Base-by-base conservation (phyloP, 2,329 filamentous ascomycete genomes). In the Botryotinia narcissicola region DNA sequence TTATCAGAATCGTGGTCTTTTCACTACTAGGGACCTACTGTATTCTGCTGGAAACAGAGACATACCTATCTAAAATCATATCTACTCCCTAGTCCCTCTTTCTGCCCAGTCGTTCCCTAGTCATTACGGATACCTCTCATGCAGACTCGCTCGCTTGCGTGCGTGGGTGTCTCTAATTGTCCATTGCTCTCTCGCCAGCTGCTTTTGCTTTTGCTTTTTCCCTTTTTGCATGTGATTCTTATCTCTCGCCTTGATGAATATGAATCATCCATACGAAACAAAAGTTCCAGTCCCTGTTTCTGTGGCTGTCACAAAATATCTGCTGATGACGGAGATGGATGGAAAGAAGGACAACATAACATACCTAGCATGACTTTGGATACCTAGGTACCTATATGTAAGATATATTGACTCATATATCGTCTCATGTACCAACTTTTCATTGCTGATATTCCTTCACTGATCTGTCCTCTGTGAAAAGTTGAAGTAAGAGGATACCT, bases 141-240 rank as follows among this genome's bases (percentile, higher is more conserved):
- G 42, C 18, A 66, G 48, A 54, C 48, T 54, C 48, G 48, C 48
- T 54, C 48, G 48, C 48, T 54, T n/a, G 48, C 18, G 4, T 42
- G 60, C 32, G 37, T 62, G 25, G 48, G 35, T 62, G 60, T 25
- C 12, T 62, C 35, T 14, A 40, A 18, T 42, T 61, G 32, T 35
- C 35, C 59, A 22, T 25, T 40, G 59, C 60, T n/a, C 35, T 40
- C 46, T 14, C 48, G 12, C 8, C 46, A 25, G 10, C n/a, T 62
- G 37, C 60, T 29, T 42, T 18, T 18, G 14, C 46, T 35, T 7
- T 35, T 35, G 18, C 25, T 37, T 29, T 66, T 54, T 22, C 25
- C 35, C 37, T 20, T 67, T 54, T 67, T n/a, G 25, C 64, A 67
- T 67, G 64, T 54, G 64, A 54, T 67, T 54, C 63, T 67, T 29